Percentiles rank a stretch among this genome's conserved stretches.
phyloP scores from a whole-genome alignment of 139 green algal genomes.

The Yamagishiella unicocca region DNA sequence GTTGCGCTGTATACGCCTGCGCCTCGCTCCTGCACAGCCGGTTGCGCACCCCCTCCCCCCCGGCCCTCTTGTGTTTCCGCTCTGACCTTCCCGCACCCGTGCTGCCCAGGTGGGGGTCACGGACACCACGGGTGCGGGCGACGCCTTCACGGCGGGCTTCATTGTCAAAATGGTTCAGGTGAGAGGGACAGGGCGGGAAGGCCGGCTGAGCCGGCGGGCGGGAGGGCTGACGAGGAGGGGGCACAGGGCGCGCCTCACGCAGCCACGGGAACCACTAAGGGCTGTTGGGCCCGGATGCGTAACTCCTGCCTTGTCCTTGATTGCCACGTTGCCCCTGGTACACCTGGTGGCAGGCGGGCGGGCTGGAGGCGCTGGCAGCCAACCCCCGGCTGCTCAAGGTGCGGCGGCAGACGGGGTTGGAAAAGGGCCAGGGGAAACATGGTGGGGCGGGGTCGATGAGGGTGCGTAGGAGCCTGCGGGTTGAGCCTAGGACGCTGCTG shows the following conservation, averaged over 20 bases:
- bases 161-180: conserved; percentile 73
- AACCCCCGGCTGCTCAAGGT: conserved; percentile 40
- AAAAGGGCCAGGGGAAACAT: neutral
- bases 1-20: too few species aligned
- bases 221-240: neutral
- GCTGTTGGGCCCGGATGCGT: too few species aligned
- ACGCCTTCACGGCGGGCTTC: conserved; percentile 91
- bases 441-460: neutral
- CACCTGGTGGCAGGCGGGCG: conserved; percentile 77
- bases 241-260: too few species aligned
- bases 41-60: too few species aligned
- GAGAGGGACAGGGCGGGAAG: too few species aligned
- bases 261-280: too few species aligned
- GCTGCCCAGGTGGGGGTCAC: conserved; percentile 73
- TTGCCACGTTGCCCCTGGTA: too few species aligned
- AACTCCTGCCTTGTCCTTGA: neutral
- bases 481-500: too few species aligned
- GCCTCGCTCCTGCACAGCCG: too few species aligned
- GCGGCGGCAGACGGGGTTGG: neutral
- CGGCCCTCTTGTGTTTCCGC: too few species aligned
- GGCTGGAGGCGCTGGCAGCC: conserved; percentile 68
- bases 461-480: neutral
- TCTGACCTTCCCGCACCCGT: too few species aligned
- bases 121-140: conserved; percentile 93
- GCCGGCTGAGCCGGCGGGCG: too few species aligned